Evolutionary conservation across 139 green algal species (phyloP), one percentile per base, ranked within the genome.

Genomic region (Yamagishiella unicocca): DNA sequence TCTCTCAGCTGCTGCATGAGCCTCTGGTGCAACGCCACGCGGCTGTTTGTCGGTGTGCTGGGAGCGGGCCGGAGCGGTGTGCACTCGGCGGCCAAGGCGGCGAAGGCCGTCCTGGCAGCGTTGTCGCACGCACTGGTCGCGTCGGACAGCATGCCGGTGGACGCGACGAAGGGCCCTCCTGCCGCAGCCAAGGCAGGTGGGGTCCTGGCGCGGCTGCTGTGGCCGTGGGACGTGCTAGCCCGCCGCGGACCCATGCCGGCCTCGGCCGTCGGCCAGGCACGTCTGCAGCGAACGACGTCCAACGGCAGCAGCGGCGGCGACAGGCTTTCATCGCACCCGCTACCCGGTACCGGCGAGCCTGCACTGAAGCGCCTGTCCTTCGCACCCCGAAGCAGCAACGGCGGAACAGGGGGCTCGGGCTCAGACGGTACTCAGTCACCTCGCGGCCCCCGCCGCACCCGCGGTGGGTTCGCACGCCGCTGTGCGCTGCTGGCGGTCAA

Each of bases 161-260:
- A 29, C 4, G 55, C 55, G 55, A 17, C 5, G 21, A 71, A 40
- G n/a, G 29, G 29, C 4, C 29, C 62, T n/a, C 40, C 70, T 38
- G 29, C 12, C 19, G 54, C 22, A 2, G 17, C 8, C 5, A 42
- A 82, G 25, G 53, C 76, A 4, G 35, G 22, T 0, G 53, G 50
- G 2, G 24, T 71, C 24, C 0, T 58, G 0, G 19, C 31, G 2
- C 22, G 1, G 46, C 4, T 71, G 50, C 27, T 87, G 67, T 81
- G 67, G 82, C 82, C 82, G 0, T 87, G 82, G 82, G 82, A 87
- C 67, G 6, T 5, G 46, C 24, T 81, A 1, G 21, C 21, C n/a
- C n/a, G n/a, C n/a, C n/a, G n/a, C n/a, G n/a, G n/a, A n/a, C n/a
- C n/a, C n/a, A n/a, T n/a, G n/a, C n/a, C n/a, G n/a, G n/a, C n/a